Base-by-base conservation (phyloP, 305 asterid species). In the Striga hermonthica region DNA sequence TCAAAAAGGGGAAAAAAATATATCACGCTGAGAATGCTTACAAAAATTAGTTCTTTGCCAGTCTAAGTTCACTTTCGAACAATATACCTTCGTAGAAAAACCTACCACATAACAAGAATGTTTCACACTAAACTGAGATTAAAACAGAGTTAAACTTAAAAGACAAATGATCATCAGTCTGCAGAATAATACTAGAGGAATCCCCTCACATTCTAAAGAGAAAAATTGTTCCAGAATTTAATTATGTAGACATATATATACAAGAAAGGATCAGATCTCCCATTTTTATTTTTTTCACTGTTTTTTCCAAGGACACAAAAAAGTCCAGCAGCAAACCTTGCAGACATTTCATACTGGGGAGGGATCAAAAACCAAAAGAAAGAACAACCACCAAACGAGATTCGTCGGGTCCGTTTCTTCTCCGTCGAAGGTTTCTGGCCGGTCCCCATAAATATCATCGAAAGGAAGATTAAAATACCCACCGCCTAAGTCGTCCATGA, bases 381-480 rank as follows among this genome's bases (percentile, higher is more conserved):
- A n/a, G 14, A 74, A 60, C 43, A 53, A 57, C 9, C 54, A 71
- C 83, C 84, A 88, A 50, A 86, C 86, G 38, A 75, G 69, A 80
- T 76, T 71, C 31, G 72, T 61, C 58, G 79, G 83, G 67, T 83
- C 87, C 9, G 67, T 64, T 67, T 79, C 84, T n/a, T 50, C 9
- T 49, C 82, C 1, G 88, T 69, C 12, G 71, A 79, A 54, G 15
- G 10, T 14, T 75, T 76, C 62, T 49, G 2, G 31, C 31, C 31
- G 31, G 2, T 22, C 31, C 31, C 31, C 36, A 54, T 69, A 74
- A 16, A 84, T 82, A 71, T 82, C 98, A 63, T 75, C 98, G 64
- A 92, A 92, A 0, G 95, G 96, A 49, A 86, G 90, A 52, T 84
- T 74, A 69, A 89, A 86, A 57, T 79, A 90, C 56, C 79, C 92